phyloP scores from a whole-genome alignment of 2,329 filamentous ascomycete genomes.

The Colletotrichum gloeosporioides region DNA sequence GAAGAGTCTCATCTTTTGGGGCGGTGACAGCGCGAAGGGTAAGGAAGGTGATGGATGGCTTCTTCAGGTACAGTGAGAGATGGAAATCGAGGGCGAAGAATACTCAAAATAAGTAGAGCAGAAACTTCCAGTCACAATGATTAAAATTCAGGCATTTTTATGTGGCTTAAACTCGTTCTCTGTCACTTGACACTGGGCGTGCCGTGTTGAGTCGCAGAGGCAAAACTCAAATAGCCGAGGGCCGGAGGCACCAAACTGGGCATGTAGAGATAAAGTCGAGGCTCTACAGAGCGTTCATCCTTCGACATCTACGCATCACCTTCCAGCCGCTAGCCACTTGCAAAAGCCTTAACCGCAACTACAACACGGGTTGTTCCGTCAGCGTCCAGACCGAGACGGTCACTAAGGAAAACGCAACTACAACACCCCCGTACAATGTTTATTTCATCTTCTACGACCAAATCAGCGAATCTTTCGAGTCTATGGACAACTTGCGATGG shows the following conservation, averaged over 20 bases:
- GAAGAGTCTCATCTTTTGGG: conserved; percentile 56
- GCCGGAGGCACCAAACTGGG: not conserved
- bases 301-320: not conserved
- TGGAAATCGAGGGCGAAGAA: not conserved
- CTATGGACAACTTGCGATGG: not conserved
- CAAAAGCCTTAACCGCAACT: not conserved
- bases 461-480: not conserved
- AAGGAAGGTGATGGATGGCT: conserved; percentile 45
- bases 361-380: not conserved
- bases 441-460: not conserved
- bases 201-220: not conserved
- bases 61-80: conserved; percentile 27
- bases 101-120: not conserved
- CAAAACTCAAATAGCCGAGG: not conserved
- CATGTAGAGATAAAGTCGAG: not conserved
- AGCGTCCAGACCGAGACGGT: not conserved
- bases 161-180: not conserved
- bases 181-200: not conserved
- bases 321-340: not conserved
- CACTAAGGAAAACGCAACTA: not conserved
- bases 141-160: not conserved
- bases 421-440: not conserved
- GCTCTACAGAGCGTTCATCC: not conserved
- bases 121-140: not conserved
- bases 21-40: conserved; percentile 50